Evolutionary conservation across 495 filamentous ascomycete species (phyloP).

Genomic region (Penicillium longicatenatum): DNA sequence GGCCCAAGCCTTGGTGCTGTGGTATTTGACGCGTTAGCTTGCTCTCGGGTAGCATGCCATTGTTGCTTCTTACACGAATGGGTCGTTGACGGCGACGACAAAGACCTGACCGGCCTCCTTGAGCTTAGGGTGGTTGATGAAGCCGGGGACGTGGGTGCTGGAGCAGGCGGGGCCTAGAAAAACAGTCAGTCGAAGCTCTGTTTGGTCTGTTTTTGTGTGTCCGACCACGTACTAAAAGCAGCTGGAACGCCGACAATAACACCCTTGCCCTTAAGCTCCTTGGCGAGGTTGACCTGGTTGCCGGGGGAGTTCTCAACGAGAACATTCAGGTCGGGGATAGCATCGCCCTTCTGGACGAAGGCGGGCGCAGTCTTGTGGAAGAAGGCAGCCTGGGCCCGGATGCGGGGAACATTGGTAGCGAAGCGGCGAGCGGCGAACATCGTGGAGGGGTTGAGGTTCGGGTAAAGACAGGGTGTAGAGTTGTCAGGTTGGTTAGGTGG

Average conservation of each 20-base stretch:
- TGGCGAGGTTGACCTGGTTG: constrained; percentile 83
- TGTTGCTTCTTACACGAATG: constrained; percentile 74
- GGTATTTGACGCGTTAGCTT: constrained; percentile 2
- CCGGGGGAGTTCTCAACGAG: constrained; percentile 64
- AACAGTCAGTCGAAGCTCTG: constrained; percentile 2
- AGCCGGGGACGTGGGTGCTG: constrained; percentile 76
- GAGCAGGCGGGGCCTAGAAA: constrained; percentile 70
- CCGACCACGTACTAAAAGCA: constrained; percentile 67
- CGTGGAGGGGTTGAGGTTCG: constrained; percentile 10
- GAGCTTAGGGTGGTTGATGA: constrained; percentile 71
- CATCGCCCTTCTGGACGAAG: constrained; percentile 60
- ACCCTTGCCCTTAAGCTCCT: constrained; percentile 71
- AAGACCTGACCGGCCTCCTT: constrained; percentile 78
- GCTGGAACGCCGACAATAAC: constrained; percentile 90
- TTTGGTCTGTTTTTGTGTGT: not conserved
- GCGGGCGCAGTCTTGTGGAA: constrained; percentile 59
- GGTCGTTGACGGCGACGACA: constrained; percentile 90
- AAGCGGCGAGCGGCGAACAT: constrained; percentile 51
- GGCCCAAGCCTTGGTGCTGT: constrained; percentile 85
- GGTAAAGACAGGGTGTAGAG: not conserved
- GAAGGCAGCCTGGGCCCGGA: constrained; percentile 36
- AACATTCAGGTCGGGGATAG: constrained; percentile 62
- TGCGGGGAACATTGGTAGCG: constrained; percentile 38
- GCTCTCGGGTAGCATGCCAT: not conserved
- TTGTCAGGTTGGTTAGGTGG: not conserved